Percentiles rank a stretch among this genome's conserved stretches.
phyloP scores from a whole-genome alignment of 768 basidiomycete genomes.

The Obba rivulosa region DNA sequence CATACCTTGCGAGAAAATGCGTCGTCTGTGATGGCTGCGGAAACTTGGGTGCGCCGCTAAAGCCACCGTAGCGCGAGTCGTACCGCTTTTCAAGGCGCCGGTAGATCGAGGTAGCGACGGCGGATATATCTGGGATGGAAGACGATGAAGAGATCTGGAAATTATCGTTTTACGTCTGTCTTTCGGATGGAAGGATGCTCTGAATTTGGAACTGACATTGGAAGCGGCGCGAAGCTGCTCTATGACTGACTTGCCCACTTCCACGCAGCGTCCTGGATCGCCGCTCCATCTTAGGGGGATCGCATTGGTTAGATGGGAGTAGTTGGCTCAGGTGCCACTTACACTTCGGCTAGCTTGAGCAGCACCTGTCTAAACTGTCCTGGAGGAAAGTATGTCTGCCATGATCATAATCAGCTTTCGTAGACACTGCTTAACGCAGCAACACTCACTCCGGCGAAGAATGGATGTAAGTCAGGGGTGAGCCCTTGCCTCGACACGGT shows the following conservation, averaged over 20 bases:
- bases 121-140: constrained; percentile 5
- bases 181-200: not conserved
- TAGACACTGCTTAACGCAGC: not conserved
- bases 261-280: constrained; percentile 11
- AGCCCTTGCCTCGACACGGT: constrained; percentile 12
- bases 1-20: constrained; percentile 19
- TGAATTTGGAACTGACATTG: constrained; percentile 1
- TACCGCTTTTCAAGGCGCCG: constrained; percentile 14
- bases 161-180: not conserved
- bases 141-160: not conserved
- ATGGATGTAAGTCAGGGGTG: constrained; percentile 21
- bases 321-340: not conserved
- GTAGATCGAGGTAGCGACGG: constrained; percentile 10
- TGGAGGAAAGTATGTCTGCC: constrained; percentile 20
- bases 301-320: too few relatives aligned
- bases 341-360: constrained; percentile 19
- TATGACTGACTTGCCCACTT: constrained; percentile 17
- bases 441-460: constrained; percentile 20
- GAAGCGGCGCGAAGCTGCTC: constrained; percentile 10
- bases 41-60: constrained; percentile 35
- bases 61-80: constrained; percentile 31
- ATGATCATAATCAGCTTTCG: not conserved
- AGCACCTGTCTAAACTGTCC: constrained; percentile 17
- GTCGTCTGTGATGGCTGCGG: constrained; percentile 23
- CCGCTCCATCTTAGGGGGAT: constrained; percentile 13